Base-by-base conservation (phyloP, 108 stramenopile genomes). In the Skeletonema tropicum region DNA sequence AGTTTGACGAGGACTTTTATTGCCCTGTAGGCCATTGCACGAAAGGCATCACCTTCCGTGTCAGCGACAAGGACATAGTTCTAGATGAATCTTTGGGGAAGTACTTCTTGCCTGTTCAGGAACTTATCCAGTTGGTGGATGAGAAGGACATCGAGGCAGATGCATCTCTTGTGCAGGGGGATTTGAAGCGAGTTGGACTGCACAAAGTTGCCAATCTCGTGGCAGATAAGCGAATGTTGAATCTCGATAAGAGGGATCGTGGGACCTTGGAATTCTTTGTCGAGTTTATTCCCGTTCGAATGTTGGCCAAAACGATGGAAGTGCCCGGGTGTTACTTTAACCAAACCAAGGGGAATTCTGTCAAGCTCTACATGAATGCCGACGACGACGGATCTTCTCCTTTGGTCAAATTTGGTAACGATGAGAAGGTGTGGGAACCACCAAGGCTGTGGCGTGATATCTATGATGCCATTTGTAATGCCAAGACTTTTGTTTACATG, bases 311-410 rank as follows among this genome's bases (percentile, higher is more conserved):
- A 17, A 73, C 73, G 26, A 73, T 82, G 59, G 85, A 71, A n/a
- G 77, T 83, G 35, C 85, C 81, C 1, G 85, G 85, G 11, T 45
- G 55, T 9, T 85, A 85, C 68, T 85, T 85, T 36, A n/a, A 17
- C 5, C 48, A 71, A 23, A 55, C 62, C n/a, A 38, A 79, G 45
- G 72, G 73, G 7, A 85, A 83, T 58, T 60, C 68, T 17, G 82
- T 85, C 48, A 78, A 74, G 49, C 58, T 82, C 30, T 85, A 85
- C 66, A 79, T 85, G 75, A 85, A 85, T 71, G 79, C 83, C 14
- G 83, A 84, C 60, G 79, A 84, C 33, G 73, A 76, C 60, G 79
- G 70, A n/a, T 75, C 79, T 30, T 58, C 76, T n/a, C 79, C 79
- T 5, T 7, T 60, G 23, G 64, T 84, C 32, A 84, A 66, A 35